Evolutionary conservation across 2,329 filamentous ascomycete species (phyloP).

Genomic region (Colletotrichum tanaceti): DNA sequence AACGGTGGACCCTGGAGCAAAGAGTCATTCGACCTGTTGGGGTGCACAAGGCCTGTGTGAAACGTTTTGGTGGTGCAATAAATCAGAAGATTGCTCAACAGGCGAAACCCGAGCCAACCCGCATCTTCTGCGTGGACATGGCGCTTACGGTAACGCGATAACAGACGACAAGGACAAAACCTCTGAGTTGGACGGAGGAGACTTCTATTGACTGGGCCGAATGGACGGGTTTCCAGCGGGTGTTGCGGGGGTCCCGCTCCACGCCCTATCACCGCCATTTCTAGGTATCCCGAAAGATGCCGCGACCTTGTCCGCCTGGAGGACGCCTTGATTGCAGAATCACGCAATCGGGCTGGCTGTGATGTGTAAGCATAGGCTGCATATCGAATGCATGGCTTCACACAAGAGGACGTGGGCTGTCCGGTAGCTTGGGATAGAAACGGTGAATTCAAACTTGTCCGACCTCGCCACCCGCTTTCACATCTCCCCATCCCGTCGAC

Average conservation of each 20-base stretch:
- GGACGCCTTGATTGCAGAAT: neutral
- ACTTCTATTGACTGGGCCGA: no score
- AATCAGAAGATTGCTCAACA: neutral
- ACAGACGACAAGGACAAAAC: neutral
- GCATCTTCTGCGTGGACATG: neutral
- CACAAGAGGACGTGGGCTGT: neutral
- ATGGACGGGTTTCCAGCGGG: no score
- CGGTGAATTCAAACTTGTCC: neutral
- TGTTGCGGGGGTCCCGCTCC: neutral
- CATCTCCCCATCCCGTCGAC: no score
- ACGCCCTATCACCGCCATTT: neutral
- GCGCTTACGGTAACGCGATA: neutral
- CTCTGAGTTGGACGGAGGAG: neutral
- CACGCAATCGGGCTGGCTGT: neutral
- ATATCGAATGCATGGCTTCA: neutral
- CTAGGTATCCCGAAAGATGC: neutral
- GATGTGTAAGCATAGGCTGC: neutral
- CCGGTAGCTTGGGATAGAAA: neutral
- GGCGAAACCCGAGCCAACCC: neutral
- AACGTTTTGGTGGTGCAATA: neutral
- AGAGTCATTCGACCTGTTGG: constrained; percentile 75
- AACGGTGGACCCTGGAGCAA: constrained; percentile 75
- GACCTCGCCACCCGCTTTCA: neutral
- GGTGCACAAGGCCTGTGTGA: constrained; percentile 64
- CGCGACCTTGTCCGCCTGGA: neutral